These are phyloP conservation scores for Tolypocladium inflatum DNA, from an alignment of 2,329 filamentous ascomycete genomes.

Conservation along the genomic window DNA sequence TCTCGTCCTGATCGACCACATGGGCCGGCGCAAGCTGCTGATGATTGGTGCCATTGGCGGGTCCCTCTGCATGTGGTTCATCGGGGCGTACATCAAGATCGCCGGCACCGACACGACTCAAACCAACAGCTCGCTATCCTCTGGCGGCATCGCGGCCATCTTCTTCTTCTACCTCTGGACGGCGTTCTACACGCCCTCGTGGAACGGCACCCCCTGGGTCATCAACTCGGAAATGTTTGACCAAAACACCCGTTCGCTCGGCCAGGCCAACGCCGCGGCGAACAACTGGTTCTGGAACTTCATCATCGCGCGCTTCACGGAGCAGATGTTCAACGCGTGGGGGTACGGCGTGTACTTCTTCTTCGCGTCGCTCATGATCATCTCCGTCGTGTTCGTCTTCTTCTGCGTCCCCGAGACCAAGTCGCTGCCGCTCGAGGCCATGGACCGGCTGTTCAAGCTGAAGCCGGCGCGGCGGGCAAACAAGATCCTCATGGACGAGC, in stretches of 20 bases:
- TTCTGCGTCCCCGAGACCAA: slow-evolving; percentile 60
- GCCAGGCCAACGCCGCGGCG: slow-evolving; percentile 61
- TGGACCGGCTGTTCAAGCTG: slow-evolving; percentile 51
- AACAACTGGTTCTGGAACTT: slow-evolving; percentile 71
- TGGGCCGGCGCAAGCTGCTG: slow-evolving; percentile 46
- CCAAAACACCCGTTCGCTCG: slow-evolving; percentile 51
- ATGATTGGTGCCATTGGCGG: slow-evolving; percentile 53
- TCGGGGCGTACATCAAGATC: slow-evolving; percentile 35
- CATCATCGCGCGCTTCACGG: slow-evolving; percentile 57
- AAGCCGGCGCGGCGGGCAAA: slow-evolving; percentile 37
- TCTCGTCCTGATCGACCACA: slow-evolving; percentile 15
- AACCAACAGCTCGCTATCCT: slow-evolving; percentile 2
- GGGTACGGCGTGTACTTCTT: slow-evolving; percentile 61
- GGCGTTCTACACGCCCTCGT: slow-evolving; percentile 60
- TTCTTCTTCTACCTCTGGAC: slow-evolving; percentile 50
- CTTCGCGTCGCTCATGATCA: slow-evolving; percentile 54
- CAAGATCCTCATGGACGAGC: slow-evolving; percentile 31
- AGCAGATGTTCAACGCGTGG: slow-evolving; percentile 51
- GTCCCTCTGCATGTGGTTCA: slow-evolving; percentile 57
- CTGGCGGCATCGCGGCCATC: slow-evolving; percentile 56
- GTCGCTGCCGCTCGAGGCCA: slow-evolving; percentile 52
- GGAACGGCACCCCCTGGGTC: slow-evolving; percentile 71
- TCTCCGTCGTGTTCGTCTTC: slow-evolving; percentile 48
- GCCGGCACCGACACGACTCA: slow-evolving; percentile 19
- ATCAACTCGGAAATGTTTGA: slow-evolving; percentile 70